Base-by-base conservation (phyloP, 1,284 basidiomycete genomes). In the Malassezia obtusa region DNA sequence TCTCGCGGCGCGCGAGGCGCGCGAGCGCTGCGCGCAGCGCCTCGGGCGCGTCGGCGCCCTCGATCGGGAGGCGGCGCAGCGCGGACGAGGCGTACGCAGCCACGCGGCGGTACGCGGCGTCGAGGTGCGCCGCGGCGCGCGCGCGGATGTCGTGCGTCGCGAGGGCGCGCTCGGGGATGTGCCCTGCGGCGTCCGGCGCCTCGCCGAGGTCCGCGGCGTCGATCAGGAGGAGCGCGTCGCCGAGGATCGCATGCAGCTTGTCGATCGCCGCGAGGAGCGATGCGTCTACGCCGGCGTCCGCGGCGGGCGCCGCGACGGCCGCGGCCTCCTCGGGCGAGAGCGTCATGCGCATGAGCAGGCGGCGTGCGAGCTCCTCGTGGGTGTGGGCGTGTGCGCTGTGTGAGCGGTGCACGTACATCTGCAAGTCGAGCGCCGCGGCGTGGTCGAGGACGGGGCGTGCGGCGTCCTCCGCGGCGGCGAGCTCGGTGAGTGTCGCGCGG, bases 21-120 rank as follows among this genome's bases (percentile, higher is more conserved):
- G 76, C 76, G 17, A 95, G 80, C 0, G 85, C 84, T 69, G 90
- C 84, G 22, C 81, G 78, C 79, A 92, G 81, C 1, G 79, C 78
- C 0, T 78, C 69, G 28, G 79, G 80, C 0, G 92, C 88, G 68
- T 96, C 91, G 1, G 91, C 75, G 45, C 73, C 74, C 45, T 66
- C 68, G 41, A 60, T 59, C 40, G 60, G 52, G 19, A 65, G 85
- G 81, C 65, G 62, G 11, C 88, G 81, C 71, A 94, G 89, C 74
- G 91, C 87, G 70, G 86, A 84, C 3, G 83, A 81, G 74, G 84
- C 82, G 83, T 87, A 94, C 45, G 87, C 83, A 55, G 85, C 80
- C 19, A 94, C 81, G 76, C 94, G 95, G 53, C 87, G 83, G 73
- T 89, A 91, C 1, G 84, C 90, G 56, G 85, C 83, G 67, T 96